Conservation (phyloP, 2,329 filamentous ascomycete species). For the Tolypocladium nubicola region DNA sequence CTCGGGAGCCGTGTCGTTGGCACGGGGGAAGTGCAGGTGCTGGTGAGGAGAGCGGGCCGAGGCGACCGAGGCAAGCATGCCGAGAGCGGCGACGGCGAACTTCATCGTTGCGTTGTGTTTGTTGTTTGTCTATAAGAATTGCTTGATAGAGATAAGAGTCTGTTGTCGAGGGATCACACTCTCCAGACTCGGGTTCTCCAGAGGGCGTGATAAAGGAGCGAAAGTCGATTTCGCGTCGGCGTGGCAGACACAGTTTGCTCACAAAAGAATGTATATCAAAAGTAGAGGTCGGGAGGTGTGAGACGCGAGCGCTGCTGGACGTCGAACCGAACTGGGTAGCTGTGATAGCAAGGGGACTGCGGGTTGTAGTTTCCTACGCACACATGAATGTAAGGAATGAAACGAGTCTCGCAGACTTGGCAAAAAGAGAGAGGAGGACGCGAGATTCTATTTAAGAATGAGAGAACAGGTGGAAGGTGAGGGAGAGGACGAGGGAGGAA, state of each 20-base stretch:
- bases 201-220: conserved; percentile 9
- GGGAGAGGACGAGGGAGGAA: conserved; percentile 3
- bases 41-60: conserved; percentile 26
- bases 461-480: conserved; percentile 6
- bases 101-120: conserved; percentile 32
- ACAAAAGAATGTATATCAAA: conserved; percentile 15
- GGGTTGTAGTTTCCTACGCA: not conserved
- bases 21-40: conserved; percentile 16
- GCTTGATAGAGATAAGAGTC: not conserved
- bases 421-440: not conserved
- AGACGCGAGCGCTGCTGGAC: not conserved
- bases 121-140: conserved; percentile 2
- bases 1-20: conserved; percentile 15
- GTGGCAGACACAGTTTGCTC: conserved; percentile 21
- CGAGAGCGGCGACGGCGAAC: conserved; percentile 29
- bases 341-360: not conserved
- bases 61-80: conserved; percentile 34
- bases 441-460: conserved; percentile 10
- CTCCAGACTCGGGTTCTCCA: not conserved
- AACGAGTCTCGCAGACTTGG: conserved; percentile 2
- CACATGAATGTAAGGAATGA: not conserved
- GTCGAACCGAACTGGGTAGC: conserved; percentile 1
- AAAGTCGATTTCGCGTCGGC: conserved; percentile 22
- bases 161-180: not conserved
- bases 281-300: not conserved